phyloP scores from a whole-genome alignment of 805 yeast genomes.

The Hanseniaspora valbyensis region DNA sequence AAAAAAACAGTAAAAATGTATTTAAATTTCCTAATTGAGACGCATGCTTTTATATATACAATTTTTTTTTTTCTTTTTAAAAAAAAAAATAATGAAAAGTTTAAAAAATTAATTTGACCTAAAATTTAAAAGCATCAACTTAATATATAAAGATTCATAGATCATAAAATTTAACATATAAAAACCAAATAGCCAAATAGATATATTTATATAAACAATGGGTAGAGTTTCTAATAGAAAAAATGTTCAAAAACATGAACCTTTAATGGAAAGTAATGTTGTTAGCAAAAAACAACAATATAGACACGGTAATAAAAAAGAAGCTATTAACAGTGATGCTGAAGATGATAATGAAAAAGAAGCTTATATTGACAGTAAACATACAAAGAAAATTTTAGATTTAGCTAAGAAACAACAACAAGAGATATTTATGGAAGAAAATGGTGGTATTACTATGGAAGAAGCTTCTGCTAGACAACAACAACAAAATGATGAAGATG shows the following conservation, averaged over 20 bases:
- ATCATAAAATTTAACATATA: too few species aligned
- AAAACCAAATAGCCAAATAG: too few species aligned
- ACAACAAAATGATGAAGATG: conserved; percentile 14
- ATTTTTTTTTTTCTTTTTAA: too few species aligned
- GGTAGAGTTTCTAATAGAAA: conserved; percentile 51
- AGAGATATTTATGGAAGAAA: conserved; percentile 67
- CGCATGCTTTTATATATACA: too few species aligned
- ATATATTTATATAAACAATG: too few species aligned
- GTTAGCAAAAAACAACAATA: conserved; percentile 15
- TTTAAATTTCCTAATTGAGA: too few species aligned
- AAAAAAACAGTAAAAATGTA: too few species aligned
- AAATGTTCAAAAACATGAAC: conserved; percentile 63
- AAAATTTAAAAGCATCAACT: too few species aligned
- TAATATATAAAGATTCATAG: too few species aligned
- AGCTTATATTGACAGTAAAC: conserved; percentile 62
- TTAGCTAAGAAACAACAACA: conserved; percentile 89
- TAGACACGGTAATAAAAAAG: conserved; percentile 20
- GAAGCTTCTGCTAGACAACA: conserved; percentile 20
- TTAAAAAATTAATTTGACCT: too few species aligned
- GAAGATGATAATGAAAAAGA: conserved; percentile 42
- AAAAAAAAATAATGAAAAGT: too few species aligned
- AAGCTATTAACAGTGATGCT: conserved; percentile 31
- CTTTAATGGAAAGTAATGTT: conserved; percentile 40
- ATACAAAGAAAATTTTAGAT: conserved; percentile 76
- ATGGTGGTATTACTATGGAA: conserved; percentile 24